These are phyloP conservation scores for Tilletia indica DNA, from an alignment of 1,284 basidiomycete species.

Conservation along the genomic window DNA sequence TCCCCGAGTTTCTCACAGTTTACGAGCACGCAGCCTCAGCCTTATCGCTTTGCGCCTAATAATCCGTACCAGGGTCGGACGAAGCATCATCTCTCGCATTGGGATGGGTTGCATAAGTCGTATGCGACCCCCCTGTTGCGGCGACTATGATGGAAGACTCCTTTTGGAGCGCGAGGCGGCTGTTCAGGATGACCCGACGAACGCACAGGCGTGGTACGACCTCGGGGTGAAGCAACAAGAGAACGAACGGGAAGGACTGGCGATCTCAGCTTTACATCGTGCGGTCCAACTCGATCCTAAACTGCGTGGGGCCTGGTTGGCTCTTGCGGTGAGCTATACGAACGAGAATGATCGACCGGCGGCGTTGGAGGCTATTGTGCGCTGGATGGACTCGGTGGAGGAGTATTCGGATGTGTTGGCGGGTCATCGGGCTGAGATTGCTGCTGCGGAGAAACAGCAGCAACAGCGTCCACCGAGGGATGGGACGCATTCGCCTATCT, in stretches of 20 bases:
- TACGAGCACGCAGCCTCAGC: conserved; percentile 23
- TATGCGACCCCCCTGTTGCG: conserved; percentile 17
- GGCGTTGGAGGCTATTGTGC: conserved; percentile 74
- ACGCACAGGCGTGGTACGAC: conserved; percentile 79
- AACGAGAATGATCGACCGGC: conserved; percentile 76
- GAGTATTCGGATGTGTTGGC: conserved; percentile 61
- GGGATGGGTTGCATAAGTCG: conserved; percentile 13
- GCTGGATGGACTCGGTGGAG: conserved; percentile 66
- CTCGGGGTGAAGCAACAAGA: conserved; percentile 97
- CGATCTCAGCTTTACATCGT: conserved; percentile 78
- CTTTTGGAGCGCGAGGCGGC: conserved; percentile 80
- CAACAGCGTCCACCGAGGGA: conserved; percentile 23
- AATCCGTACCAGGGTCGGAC: conserved; percentile 47
- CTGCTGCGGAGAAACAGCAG: conserved; percentile 29
- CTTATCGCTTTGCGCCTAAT: conserved; percentile 47
- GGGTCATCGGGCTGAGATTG: conserved; percentile 57
- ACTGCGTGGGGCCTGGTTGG: conserved; percentile 73
- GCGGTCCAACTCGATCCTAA: conserved; percentile 74
- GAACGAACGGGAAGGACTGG: conserved; percentile 90
- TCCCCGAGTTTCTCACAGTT: not conserved
- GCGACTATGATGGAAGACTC: conserved; percentile 27
- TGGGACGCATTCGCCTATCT: conserved; percentile 1
- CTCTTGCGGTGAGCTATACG: conserved; percentile 84
- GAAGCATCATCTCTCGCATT: conserved; percentile 32
- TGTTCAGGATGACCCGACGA: conserved; percentile 74